Evolutionary conservation across 345 rosid species (phyloP), one percentile per base, ranked within the genome.

Genomic region (Citrus glauca): DNA sequence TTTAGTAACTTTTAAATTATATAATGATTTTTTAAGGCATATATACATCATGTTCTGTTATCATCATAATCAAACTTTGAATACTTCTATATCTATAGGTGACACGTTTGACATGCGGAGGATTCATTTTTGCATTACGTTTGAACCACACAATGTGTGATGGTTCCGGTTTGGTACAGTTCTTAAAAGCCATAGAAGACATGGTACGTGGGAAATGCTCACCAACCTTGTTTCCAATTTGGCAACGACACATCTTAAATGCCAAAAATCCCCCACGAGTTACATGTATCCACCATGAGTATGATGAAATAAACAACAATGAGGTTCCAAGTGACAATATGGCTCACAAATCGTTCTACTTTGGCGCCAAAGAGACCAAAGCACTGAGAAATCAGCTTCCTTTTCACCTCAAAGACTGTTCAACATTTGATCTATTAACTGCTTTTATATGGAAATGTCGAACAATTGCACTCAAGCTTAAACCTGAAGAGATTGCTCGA

Each of bases 391-490:
- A 42, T 9, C 9, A 33, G 9, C 56, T 57, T 7, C 83, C 85
- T 0, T 68, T 37, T 27, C 70, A 70, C 38, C 72, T 67, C 19
- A 6, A 27, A 9, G 30, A 24, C 9, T 83, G 78, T 73, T 48
- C 85, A 6, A 56, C n/a, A 0, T 83, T 76, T 4, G 85, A 83
- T 0, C 19, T 83, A 5, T 2, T 79, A 13, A 7, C 57, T 4
- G 80, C 83, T 2, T 79, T 33, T 64, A 2, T 77, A 7, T 83
- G 85, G 81, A 67, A 40, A 27, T 80, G 83, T 10, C 78, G 76
- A 13, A 73, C 83, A 2, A 30, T 57, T 17, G 81, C 85, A 30
- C 78, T 79, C 25, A 27, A 76, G 17, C 69, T 64, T 0, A 55
- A 63, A 10, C 80, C 85, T 5, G 30, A 72, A 1, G 76, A 83